Base-by-base conservation (phyloP, 1,139 yeast species). In the Keqinozyma sinolaborantium region DNA sequence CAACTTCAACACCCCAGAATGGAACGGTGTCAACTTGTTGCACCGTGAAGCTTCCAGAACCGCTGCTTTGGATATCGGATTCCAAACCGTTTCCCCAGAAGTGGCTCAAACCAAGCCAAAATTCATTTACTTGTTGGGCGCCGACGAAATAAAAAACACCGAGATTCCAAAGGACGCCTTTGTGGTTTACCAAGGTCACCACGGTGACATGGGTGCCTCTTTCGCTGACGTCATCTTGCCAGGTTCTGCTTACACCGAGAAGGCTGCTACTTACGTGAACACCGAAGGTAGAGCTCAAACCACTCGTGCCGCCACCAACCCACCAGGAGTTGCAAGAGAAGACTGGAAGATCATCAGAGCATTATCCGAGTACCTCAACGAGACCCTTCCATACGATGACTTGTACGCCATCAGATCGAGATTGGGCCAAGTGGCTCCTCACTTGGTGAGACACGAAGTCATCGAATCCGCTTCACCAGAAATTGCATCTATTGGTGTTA, bases 281-380 rank as follows among this genome's bases (percentile, higher is more conserved):
- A 85, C 95, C 29, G 95, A 86, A 64, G 95, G 95, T 46, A 80
- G 95, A 57, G 77, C 88, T 9, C 95, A 86, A 68, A 64, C 73
- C 37, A 83, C 95, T 3, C 77, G 94, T 48, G 95, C 95, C 30
- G 94, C 95, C 25, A 81, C 87, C 15, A 85, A 83, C 41, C 82
- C 95, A n/a, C 95, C 95, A 32, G 95, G 94, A 25, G 84, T 77
- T 33, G 95, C 95, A 27, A 82, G 95, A 58, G 95, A 86, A 61
- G 95, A 86, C 63, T 86, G 95, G 95, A 82, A 83, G 68, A 82
- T 86, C 44, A 61, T 86, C 48, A 79, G 94, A 60, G 95, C 95
- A 7, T 73, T 84, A 38, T 77, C 86, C 32, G 95, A 86, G 60
- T 85, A 83, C 55, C 67, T 86, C 49, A 79, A 78, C 33, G 75